Conservation (phyloP, 2,329 filamentous ascomycete genomes). For the Elsinoe fawcettii region DNA sequence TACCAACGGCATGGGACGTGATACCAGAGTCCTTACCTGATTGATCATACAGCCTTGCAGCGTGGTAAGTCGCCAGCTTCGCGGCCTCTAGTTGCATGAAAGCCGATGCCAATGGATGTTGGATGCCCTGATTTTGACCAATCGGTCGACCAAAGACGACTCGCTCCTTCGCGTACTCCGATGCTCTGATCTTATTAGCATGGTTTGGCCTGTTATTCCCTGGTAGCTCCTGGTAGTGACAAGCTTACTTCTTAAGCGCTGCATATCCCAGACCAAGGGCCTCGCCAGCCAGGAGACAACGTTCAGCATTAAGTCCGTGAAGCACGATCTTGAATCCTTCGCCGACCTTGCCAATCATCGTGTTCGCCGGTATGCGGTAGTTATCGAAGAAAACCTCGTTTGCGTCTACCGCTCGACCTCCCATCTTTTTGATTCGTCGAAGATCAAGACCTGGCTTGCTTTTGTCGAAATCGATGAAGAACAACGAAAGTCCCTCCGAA, state of each 20-base stretch:
- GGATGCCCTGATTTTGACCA: constrained; percentile 58
- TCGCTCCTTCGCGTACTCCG: constrained; percentile 58
- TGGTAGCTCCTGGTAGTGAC: neutral
- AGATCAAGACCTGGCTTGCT: constrained; percentile 54
- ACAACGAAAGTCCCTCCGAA: constrained; percentile 69
- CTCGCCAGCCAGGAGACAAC: constrained; percentile 58
- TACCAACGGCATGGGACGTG: constrained; percentile 41
- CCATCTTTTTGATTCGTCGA: constrained; percentile 75
- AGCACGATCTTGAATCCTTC: constrained; percentile 67
- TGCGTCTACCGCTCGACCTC: constrained; percentile 70
- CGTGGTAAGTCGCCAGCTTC: constrained; percentile 54
- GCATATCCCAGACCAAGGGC: constrained; percentile 41
- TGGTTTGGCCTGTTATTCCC: no score
- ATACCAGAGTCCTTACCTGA: constrained; percentile 34
- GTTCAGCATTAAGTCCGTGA: constrained; percentile 73
- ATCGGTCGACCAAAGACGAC: constrained; percentile 59
- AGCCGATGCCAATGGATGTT: constrained; percentile 57
- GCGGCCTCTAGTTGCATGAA: constrained; percentile 57
- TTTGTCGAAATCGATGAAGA: constrained; percentile 69
- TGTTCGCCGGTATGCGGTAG: constrained; percentile 57
- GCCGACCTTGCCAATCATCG: constrained; percentile 63
- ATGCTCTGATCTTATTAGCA: constrained; percentile 36
- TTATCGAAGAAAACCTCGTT: constrained; percentile 86
- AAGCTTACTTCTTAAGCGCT: constrained; percentile 26
- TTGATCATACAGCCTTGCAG: constrained; percentile 50